phyloP scores from a whole-genome alignment of 2,329 filamentous ascomycete genomes.

The Tolypocladium pustulatum region DNA sequence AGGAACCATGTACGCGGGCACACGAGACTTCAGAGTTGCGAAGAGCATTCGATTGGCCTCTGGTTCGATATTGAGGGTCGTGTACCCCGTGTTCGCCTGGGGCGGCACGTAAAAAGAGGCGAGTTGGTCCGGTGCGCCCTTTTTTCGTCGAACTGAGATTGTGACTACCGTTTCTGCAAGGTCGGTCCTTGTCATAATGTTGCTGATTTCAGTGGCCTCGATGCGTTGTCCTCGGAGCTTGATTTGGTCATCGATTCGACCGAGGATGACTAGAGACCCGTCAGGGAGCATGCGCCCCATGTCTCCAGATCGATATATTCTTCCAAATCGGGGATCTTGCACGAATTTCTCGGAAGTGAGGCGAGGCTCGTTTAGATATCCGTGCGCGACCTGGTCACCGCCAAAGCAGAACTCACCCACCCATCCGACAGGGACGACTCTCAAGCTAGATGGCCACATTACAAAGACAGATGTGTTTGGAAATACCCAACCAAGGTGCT shows the following conservation, averaged over 20 bases:
- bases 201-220: constrained; percentile 67
- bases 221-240: constrained; percentile 75
- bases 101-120: constrained; percentile 58
- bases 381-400: constrained; percentile 67
- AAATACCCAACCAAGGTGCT: constrained; percentile 67
- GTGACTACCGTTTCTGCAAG: constrained; percentile 53
- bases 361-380: constrained; percentile 58
- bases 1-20: constrained; percentile 75
- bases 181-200: constrained; percentile 40
- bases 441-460: constrained; percentile 31
- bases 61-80: constrained; percentile 24
- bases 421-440: constrained; percentile 56
- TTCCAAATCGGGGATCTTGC: constrained; percentile 55
- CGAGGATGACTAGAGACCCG: constrained; percentile 62
- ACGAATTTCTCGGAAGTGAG: constrained; percentile 59
- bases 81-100: constrained; percentile 15
- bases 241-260: constrained; percentile 67
- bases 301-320: constrained; percentile 75
- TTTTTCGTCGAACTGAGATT: constrained; percentile 38
- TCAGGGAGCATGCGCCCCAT: constrained; percentile 69
- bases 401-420: constrained; percentile 82
- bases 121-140: constrained; percentile 39
- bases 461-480: constrained; percentile 69
- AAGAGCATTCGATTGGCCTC: constrained; percentile 37
- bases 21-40: constrained; percentile 35